Evolutionary conservation across 106 monocot genomes (phyloP).

Genomic region (Alisma plantagoaquatica): DNA sequence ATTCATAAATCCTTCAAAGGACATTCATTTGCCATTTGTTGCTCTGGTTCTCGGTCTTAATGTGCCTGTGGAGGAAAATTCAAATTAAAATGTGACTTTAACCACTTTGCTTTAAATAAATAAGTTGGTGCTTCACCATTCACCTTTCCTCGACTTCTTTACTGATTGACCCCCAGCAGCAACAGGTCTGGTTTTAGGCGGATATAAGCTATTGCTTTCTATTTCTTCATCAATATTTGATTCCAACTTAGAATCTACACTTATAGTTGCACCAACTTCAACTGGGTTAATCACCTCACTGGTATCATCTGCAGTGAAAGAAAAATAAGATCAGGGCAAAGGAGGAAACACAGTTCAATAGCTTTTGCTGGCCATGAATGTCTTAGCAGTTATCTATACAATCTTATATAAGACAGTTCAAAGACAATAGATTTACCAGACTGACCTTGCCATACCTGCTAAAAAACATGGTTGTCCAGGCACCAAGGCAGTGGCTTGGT

Average conservation of each 20-base stretch:
- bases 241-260: slow-evolving; percentile 5
- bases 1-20: too few relatives aligned
- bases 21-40: too few relatives aligned
- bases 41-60: slow-evolving; percentile 17
- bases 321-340: too few relatives aligned
- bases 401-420: not conserved
- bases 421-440: not conserved
- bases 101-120: not conserved
- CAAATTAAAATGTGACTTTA: not conserved
- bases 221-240: slow-evolving; percentile 9
- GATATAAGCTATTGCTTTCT: slow-evolving; percentile 20
- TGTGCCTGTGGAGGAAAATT: too few relatives aligned
- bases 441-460: not conserved
- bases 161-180: slow-evolving; percentile 45
- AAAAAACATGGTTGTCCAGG: not conserved
- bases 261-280: not conserved
- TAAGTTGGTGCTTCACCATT: not conserved
- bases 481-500: not conserved
- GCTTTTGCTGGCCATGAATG: too few relatives aligned
- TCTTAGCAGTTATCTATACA: not conserved
- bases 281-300: slow-evolving; percentile 46
- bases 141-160: slow-evolving; percentile 44
- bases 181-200: slow-evolving; percentile 12
- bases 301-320: slow-evolving; percentile 30
- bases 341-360: too few relatives aligned